Base-by-base conservation (phyloP, 148 eudicot genomes). In the Rhododendron mucronatum region DNA sequence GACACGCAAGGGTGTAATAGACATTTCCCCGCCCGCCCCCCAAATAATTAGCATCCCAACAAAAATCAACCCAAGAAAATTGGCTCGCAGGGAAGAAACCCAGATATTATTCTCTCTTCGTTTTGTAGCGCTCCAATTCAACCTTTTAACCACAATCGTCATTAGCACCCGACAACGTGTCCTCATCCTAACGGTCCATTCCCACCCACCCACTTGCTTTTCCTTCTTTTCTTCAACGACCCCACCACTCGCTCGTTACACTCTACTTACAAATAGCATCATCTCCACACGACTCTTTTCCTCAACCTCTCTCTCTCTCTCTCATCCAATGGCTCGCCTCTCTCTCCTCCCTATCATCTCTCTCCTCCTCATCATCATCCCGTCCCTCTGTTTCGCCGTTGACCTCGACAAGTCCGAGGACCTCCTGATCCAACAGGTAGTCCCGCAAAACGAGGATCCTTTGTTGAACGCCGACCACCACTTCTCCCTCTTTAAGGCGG, bases 391-490 rank as follows among this genome's bases (percentile, higher is more conserved):
- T 7, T 41, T 14, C 76, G 48, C 87, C 84, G 37, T 81, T 41
- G 74, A 53, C 7, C 12, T 81, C 87, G 7, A 71, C 76, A 50
- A 78, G 15, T 57, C 90, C 83, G 87, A 78, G 26, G 97, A 95
- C 85, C 88, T 88, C 16, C 57, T 94, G 26, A 94, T 95, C 89
- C 93, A 90, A 0, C 96, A 94, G 83, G 97, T 94, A 67, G 91
- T 91, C 2, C n/a, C 73, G 26, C 73, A 85, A 3, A 88, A 59
- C 30, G 88, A 82, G 21, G 90, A 88, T 15, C 85, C 84, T 2
- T 85, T 91, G 1, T 55, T 90, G 59, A 86, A 92, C 93, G 94
- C 96, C 80, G 98, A 93, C 8, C 96, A 90, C 89, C 50, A 51
- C 91, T 82, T 69, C 84, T 61, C 81, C 28, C 74, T 57, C 83